Base-by-base conservation (phyloP, 2,329 filamentous ascomycete genomes). In the Hymenoscyphus occultus region DNA sequence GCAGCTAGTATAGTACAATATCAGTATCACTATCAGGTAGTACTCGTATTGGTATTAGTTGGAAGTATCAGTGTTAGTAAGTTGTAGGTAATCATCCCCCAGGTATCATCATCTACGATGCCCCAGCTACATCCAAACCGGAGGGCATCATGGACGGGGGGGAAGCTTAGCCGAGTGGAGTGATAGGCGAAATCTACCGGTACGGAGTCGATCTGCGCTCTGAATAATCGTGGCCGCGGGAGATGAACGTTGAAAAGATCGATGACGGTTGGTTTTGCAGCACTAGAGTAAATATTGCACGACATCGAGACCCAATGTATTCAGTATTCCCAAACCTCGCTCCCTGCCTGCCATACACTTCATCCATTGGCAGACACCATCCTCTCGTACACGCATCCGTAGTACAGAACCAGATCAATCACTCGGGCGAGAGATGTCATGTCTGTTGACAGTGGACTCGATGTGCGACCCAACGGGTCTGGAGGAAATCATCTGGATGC, bases 101-200 rank as follows among this genome's bases (percentile, higher is more conserved):
- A 28, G 32, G 9, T 2, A 4, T 35, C 1, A 35, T 35, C 35
- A 48, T 48, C 45, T 48, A 48, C 45, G 4, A 51, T 51, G 19
- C 45, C 45, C 45, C 45, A 22, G 14, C 42, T 45, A 16, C 19
- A 3, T 22, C 19, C 35, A 35, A 35, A 35, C 5, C 1, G 35
- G 9, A 22, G 45, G 45, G 45, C 22, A 51, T 16, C 9, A 16
- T 5, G 7, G 31, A 57, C 32, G n/a, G 16, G 2, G 56, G 14
- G 28, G 56, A 39, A 57, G 19, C 28, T 57, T n/a, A 57, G 56
- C 13, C n/a, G 56, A n/a, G 28, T 31, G 28, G 16, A 39, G 35
- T 57, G 56, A 57, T 32, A 35, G 28, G 56, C 28, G 28, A 57
- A 57, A 39, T 57, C 28, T 32, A 39, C 40, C 60, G 61, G 56